Conservation (phyloP, 2,329 filamentous ascomycete genomes). For the Zymoseptoria ardabiliae region DNA sequence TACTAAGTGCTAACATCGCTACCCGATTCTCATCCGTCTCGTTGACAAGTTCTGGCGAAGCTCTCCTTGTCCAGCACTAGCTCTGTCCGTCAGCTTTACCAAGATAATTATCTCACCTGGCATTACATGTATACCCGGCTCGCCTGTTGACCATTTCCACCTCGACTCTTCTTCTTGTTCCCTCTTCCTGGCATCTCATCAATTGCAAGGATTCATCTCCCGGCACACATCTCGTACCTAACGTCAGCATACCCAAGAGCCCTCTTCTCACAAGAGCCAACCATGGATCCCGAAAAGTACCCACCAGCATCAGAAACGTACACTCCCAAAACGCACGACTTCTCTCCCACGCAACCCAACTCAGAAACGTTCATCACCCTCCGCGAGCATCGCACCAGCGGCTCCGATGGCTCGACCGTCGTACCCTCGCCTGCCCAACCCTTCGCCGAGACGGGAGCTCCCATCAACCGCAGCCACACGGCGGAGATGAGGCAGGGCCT, state of each 20-base stretch:
- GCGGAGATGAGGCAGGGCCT: conserved; percentile 20
- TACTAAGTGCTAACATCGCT: neutral
- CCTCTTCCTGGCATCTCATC: neutral
- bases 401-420: conserved; percentile 8
- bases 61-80: neutral
- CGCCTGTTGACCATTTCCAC: neutral
- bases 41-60: neutral
- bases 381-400: conserved; percentile 15
- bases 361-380: conserved; percentile 14
- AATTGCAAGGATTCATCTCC: neutral
- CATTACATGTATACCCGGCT: neutral
- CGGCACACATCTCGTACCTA: neutral
- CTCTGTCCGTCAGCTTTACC: neutral
- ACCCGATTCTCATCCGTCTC: neutral
- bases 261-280: neutral
- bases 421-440: neutral
- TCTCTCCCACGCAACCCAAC: conserved; percentile 2
- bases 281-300: neutral
- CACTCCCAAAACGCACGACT: neutral
- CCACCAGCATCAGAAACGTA: neutral
- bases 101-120: neutral
- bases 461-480: conserved; percentile 24
- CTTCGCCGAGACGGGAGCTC: conserved; percentile 20
- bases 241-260: neutral
- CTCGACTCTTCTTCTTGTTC: neutral